Percentiles rank a stretch among this genome's conserved stretches.
phyloP scores from a whole-genome alignment of 176 grass and related monocot species.

The Alloteropsis semialata region DNA sequence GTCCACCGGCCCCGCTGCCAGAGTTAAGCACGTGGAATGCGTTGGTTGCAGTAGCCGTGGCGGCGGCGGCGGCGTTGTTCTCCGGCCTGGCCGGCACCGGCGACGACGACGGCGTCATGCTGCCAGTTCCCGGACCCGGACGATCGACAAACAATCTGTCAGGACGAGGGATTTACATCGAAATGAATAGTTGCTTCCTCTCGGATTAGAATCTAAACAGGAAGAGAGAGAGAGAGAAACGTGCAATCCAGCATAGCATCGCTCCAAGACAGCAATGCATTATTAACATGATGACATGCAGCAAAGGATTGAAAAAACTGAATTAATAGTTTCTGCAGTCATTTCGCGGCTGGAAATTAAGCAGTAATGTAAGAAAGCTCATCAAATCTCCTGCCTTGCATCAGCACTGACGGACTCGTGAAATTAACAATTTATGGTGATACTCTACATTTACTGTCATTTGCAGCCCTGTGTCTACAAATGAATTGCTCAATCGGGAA shows the following conservation, averaged over 20 bases:
- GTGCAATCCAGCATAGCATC: background rate
- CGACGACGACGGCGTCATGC: conserved; percentile 18
- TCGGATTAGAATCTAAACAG: background rate
- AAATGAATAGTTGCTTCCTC: background rate
- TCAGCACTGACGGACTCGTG: background rate
- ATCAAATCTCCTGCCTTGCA: background rate
- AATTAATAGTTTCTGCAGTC: background rate
- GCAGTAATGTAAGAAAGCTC: background rate
- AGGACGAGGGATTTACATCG: background rate
- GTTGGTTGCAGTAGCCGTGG: background rate
- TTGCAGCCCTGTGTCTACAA: background rate
- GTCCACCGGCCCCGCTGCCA: background rate
- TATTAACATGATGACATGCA: background rate
- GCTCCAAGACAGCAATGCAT: background rate
- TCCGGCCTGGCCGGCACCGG: background rate
- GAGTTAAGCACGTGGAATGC: conserved; percentile 46
- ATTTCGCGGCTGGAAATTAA: background rate
- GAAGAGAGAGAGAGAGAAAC: background rate
- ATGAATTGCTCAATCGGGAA: background rate
- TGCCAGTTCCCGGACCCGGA: background rate
- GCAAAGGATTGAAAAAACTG: background rate
- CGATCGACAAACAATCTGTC: background rate
- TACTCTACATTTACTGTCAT: background rate
- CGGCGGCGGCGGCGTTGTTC: background rate
- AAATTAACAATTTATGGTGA: background rate